Evolutionary conservation across 1,139 yeast genomes (phyloP).

Genomic region (Suhomyces wounanorum): DNA sequence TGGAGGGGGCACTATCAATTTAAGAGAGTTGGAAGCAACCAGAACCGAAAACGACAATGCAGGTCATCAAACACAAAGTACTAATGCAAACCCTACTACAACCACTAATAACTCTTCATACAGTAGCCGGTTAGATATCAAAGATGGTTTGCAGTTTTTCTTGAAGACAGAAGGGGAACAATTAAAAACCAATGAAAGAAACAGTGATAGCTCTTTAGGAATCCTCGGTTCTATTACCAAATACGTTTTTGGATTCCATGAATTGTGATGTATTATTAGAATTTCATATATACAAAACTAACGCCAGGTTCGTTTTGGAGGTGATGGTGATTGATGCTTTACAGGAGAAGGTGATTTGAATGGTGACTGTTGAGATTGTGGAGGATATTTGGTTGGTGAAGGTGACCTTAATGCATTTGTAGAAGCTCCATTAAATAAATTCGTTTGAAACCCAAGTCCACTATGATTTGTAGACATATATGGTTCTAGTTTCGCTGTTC

Average conservation of each 20-base stretch:
- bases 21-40: conserved; percentile 9
- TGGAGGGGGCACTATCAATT: conserved; percentile 40
- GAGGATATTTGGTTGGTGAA: conserved; percentile 14
- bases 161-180: conserved; percentile 28
- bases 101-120: conserved; percentile 14
- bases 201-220: conserved; percentile 35
- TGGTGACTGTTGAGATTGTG: conserved; percentile 10
- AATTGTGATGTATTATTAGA: conserved; percentile 26
- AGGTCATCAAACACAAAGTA: neutral
- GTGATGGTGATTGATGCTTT: conserved; percentile 14
- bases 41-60: conserved; percentile 2
- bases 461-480: conserved; percentile 2
- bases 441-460: conserved; percentile 5
- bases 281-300: conserved; percentile 2
- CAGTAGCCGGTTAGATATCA: conserved; percentile 36
- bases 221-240: conserved; percentile 36
- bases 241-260: conserved; percentile 49
- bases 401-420: conserved; percentile 12
- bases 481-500: conserved; percentile 7
- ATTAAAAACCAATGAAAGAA: conserved; percentile 14
- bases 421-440: conserved; percentile 4
- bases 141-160: conserved; percentile 45
- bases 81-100: neutral
- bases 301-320: conserved; percentile 10
- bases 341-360: conserved; percentile 16